A percentile compares a stretch with the other conserved stretches of the same genome.
Conservation (phyloP, 2,329 filamentous ascomycete species). For the Pyrenophora seminiperda region DNA sequence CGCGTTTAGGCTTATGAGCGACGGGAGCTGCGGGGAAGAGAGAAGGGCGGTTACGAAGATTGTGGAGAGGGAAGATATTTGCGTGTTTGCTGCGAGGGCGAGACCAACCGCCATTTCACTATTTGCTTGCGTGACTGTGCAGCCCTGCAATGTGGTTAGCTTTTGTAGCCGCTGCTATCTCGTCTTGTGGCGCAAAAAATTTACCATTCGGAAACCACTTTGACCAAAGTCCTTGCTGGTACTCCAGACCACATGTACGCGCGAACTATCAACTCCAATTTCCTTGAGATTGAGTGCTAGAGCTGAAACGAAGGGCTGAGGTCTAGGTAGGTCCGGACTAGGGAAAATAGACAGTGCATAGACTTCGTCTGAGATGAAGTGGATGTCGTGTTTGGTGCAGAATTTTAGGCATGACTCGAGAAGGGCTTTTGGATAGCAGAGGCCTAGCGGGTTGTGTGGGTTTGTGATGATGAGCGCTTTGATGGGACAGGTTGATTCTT, state of each 20-base stretch:
- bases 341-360: constrained; percentile 38
- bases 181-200: too few species aligned
- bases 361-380: constrained; percentile 47
- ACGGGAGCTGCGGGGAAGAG: background rate
- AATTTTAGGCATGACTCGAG: constrained; percentile 34
- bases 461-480: constrained; percentile 52
- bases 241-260: constrained; percentile 44
- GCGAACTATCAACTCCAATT: constrained; percentile 23
- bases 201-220: constrained; percentile 40
- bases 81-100: background rate
- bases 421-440: constrained; percentile 32
- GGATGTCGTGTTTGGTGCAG: constrained; percentile 37
- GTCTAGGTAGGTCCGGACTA: background rate
- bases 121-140: background rate
- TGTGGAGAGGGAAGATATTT: background rate
- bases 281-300: background rate
- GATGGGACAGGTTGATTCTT: constrained; percentile 7
- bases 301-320: background rate
- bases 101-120: background rate
- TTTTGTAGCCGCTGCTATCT: too few species aligned
- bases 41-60: background rate
- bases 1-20: background rate
- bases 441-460: constrained; percentile 52
- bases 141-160: background rate
- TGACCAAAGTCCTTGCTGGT: constrained; percentile 43